Evolutionary conservation across 352 stramenopile species (phyloP), one percentile per base, ranked within the genome.

Genomic region (Plasmopara viticola): DNA sequence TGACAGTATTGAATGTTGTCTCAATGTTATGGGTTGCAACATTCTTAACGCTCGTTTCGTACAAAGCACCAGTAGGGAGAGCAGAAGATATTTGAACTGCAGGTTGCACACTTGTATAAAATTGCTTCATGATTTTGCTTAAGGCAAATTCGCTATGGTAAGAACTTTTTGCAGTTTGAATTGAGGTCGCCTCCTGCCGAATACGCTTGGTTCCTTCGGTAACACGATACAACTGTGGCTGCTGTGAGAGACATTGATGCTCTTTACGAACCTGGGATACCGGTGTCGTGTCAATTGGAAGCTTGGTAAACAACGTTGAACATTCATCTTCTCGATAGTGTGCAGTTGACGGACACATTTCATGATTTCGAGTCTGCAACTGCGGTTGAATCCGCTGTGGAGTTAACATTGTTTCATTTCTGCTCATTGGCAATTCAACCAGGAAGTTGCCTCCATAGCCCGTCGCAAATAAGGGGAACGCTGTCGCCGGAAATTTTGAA

Each of bases 131-230:
- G 14, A 55, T 38, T 5, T 25, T 33, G 28, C 57, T 48, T 44
- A 65, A 53, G 37, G 56, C 58, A 44, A 31, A 38, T 9, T 55
- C 46, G 53, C 67, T 42, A 1, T 46, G n/a, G 31, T 12, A 25
- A 10, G 30, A 50, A 4, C 18, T 39, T 38, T 13, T 60, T 31
- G 58, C 9, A 34, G 48, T 34, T 13, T 14, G 39, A 5, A 28
- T 14, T 6, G 35, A 30, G 1, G 1, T 33, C 12, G 35, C 2
- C 8, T 52, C 50, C 46, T 58, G 39, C 10, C 25, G 28, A 17
- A 35, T 47, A 42, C 34, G 28, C 35, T 58, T 28, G 10, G 28
- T 50, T 14, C 10, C 15, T 44, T 49, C 20, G 29, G 30, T 4
- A 9, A 53, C 5, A 10, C 42, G 39, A 58, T 49, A 66, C 25